Conservation (phyloP, 2,329 filamentous ascomycete genomes). For the Fusarium anthophilum region DNA sequence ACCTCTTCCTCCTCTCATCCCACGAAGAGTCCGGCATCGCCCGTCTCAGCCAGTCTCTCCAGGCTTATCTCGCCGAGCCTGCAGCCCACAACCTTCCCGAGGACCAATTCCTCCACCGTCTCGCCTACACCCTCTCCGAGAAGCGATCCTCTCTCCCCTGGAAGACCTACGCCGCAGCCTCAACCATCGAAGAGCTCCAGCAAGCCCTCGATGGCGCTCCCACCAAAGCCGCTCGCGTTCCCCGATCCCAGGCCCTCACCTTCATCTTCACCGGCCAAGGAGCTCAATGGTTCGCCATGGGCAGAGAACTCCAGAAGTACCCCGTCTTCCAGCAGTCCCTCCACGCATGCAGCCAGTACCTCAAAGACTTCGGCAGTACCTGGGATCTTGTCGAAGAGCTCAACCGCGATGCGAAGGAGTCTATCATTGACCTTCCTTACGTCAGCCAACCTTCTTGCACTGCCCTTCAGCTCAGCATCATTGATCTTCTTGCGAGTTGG, state of each 20-base stretch:
- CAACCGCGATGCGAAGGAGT: background rate
- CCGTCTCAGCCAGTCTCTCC: background rate
- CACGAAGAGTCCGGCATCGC: background rate
- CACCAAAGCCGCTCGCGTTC: background rate
- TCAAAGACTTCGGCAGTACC: background rate
- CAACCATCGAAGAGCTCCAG: background rate
- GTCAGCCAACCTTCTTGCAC: background rate
- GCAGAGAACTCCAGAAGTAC: background rate
- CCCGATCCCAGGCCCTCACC: background rate
- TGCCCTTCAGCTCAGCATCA: background rate
- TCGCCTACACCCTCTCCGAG: background rate
- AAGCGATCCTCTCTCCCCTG: background rate
- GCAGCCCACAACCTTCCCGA: background rate
- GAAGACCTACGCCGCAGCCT: background rate
- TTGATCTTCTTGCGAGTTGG: background rate
- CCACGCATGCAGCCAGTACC: background rate
- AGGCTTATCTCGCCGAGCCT: background rate
- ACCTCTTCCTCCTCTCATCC: background rate
- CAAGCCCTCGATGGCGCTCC: background rate
- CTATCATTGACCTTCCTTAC: background rate
- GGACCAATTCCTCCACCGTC: background rate
- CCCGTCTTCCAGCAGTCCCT: background rate
- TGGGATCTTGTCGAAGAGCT: background rate
- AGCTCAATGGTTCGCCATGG: background rate
- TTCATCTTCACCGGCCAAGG: slow-evolving; percentile 1